Evolutionary conservation across 2,329 filamentous ascomycete species (phyloP).

Genomic region (Pseudogymnoascus sp.): DNA sequence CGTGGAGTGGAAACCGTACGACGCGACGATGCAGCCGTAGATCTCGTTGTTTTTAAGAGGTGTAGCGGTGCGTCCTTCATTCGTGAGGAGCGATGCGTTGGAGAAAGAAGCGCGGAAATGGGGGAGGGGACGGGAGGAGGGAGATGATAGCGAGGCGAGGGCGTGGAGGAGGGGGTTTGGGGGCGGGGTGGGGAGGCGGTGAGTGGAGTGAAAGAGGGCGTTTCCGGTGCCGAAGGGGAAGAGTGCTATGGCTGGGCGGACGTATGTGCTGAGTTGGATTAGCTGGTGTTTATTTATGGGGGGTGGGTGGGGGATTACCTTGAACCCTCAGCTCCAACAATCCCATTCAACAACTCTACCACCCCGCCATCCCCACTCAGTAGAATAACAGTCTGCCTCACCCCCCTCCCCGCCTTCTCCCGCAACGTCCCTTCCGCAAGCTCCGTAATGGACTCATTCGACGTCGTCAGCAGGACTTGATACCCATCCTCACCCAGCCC

Average conservation of each 20-base stretch:
- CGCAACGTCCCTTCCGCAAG: conserved; percentile 47
- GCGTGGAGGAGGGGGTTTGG: conserved; percentile 32
- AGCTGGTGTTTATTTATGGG: conserved; percentile 10
- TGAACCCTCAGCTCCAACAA: conserved; percentile 28
- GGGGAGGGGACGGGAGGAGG: conserved; percentile 34
- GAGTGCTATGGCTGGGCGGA: conserved; percentile 39
- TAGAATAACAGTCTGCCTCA: conserved; percentile 58
- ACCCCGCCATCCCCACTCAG: conserved; percentile 84
- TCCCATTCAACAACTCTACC: conserved; percentile 70
- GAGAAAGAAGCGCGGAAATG: conserved; percentile 46
- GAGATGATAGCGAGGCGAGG: conserved; percentile 58
- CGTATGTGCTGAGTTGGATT: conserved; percentile 16
- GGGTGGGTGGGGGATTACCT: conserved; percentile 20
- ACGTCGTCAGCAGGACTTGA: conserved; percentile 53
- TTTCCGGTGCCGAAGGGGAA: conserved; percentile 59
- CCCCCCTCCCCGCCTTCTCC: conserved; percentile 37
- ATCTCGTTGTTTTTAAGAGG: conserved; percentile 29
- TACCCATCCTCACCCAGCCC: conserved; percentile 35
- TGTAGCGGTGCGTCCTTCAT: conserved; percentile 22
- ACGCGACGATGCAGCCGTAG: conserved; percentile 75
- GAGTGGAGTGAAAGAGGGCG: conserved; percentile 53
- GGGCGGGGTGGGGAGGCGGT: conserved; percentile 35
- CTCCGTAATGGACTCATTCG: conserved; percentile 52
- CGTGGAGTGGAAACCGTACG: conserved; percentile 82
- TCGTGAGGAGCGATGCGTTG: conserved; percentile 33